Conservation (phyloP, 495 filamentous ascomycete species). For the Daldinia vernicosa region DNA sequence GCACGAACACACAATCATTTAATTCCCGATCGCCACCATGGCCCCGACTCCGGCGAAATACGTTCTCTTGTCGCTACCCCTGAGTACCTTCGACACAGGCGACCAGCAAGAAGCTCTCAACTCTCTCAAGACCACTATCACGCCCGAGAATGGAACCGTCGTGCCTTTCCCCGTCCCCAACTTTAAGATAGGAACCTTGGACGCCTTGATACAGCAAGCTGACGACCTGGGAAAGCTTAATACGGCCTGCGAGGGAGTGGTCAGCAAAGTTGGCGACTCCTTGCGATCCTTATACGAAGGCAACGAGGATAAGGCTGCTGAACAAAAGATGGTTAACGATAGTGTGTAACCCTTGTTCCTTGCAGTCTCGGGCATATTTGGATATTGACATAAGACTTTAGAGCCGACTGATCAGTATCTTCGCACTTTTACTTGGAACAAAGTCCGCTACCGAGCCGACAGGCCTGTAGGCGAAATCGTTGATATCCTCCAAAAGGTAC, state of each 20-base stretch:
- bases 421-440: slow-evolving; percentile 91
- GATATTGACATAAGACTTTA: slow-evolving; percentile 47
- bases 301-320: slow-evolving; percentile 79
- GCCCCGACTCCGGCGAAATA: slow-evolving; percentile 54
- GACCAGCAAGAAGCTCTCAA: slow-evolving; percentile 83
- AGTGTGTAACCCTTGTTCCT: slow-evolving; percentile 65
- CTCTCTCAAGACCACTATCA: slow-evolving; percentile 74
- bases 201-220: slow-evolving; percentile 95
- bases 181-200: slow-evolving; percentile 97
- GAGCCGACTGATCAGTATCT: slow-evolving; percentile 95
- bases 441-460: slow-evolving; percentile 93
- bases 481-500: slow-evolving; percentile 84
- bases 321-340: slow-evolving; percentile 95
- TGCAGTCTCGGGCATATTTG: not conserved
- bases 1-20: not conserved
- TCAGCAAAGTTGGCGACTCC: slow-evolving; percentile 87
- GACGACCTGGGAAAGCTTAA: slow-evolving; percentile 94
- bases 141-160: slow-evolving; percentile 77
- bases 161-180: slow-evolving; percentile 84
- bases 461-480: slow-evolving; percentile 85
- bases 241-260: slow-evolving; percentile 78
- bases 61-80: slow-evolving; percentile 60
- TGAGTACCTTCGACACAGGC: slow-evolving; percentile 63
- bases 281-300: slow-evolving; percentile 80
- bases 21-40: slow-evolving; percentile 29